Percentiles rank a stretch among this genome's conserved stretches.
Evolutionary conservation across 1,284 basidiomycete genomes (phyloP).

Genomic region (Puccinia novopanici): DNA sequence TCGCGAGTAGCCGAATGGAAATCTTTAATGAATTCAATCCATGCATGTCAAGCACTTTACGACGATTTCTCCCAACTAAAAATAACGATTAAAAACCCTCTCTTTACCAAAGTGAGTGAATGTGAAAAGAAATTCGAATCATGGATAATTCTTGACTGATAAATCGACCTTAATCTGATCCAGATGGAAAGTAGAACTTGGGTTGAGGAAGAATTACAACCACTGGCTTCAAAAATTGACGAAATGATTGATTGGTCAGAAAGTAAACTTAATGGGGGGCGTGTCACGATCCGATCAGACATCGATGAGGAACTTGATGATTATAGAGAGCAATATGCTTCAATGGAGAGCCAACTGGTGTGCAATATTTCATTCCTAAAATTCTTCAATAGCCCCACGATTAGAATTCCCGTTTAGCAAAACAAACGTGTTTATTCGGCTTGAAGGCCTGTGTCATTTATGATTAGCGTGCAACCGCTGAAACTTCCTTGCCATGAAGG

Average conservation of each 20-base stretch:
- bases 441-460: neutral
- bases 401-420: neutral
- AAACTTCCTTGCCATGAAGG: neutral
- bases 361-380: neutral
- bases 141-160: neutral
- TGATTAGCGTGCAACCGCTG: neutral
- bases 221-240: conserved; percentile 30
- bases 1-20: conserved; percentile 45
- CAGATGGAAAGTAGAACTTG: neutral
- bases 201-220: conserved; percentile 21
- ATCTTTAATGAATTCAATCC: conserved; percentile 29
- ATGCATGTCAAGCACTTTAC: conserved; percentile 21
- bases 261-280: conserved; percentile 44
- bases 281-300: conserved; percentile 24
- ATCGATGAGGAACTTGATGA: conserved; percentile 48
- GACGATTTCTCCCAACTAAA: conserved; percentile 23
- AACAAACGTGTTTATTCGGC: neutral
- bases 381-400: neutral
- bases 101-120: conserved; percentile 22
- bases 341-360: conserved; percentile 38
- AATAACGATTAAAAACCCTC: conserved; percentile 1
- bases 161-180: conserved; percentile 1
- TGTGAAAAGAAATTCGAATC: neutral
- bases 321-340: conserved; percentile 39
- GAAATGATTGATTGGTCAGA: conserved; percentile 44